These are phyloP conservation scores for Cinnamomum micranthum DNA, from an alignment of 164 flowering plant genomes.

Conservation along the genomic window DNA sequence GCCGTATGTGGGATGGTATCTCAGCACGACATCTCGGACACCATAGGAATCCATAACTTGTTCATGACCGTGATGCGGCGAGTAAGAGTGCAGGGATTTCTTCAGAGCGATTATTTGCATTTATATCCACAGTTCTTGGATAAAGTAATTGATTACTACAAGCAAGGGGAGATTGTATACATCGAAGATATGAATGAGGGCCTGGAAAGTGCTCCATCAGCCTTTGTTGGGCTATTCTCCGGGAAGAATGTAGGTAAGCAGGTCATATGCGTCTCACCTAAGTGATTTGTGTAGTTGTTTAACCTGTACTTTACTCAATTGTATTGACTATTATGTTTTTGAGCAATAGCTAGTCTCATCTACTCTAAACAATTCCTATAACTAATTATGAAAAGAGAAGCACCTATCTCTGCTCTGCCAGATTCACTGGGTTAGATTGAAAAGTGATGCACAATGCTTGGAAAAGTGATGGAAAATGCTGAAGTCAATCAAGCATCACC, in stretches of 20 bases:
- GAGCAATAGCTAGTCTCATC: neutral
- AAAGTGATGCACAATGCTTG: neutral
- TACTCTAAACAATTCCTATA: neutral
- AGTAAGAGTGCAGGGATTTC: conserved; percentile 49
- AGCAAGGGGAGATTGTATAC: conserved; percentile 52
- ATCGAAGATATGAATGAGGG: conserved; percentile 62
- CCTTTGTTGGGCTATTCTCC: conserved; percentile 48
- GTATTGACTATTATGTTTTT: neutral
- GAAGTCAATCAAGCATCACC: neutral
- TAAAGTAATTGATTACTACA: conserved; percentile 27
- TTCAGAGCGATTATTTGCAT: conserved; percentile 51
- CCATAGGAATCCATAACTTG: conserved; percentile 40
- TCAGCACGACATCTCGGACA: conserved; percentile 20
- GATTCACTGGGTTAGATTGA: neutral
- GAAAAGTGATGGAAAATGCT: neutral
- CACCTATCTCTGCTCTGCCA: neutral
- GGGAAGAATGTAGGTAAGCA: conserved; percentile 70
- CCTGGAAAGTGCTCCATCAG: conserved; percentile 55
- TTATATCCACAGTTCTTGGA: conserved; percentile 47
- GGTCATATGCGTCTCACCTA: conserved; percentile 46
- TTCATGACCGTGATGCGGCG: conserved; percentile 30
- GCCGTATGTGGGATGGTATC: conserved; percentile 70
- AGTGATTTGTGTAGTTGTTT: conserved; percentile 18
- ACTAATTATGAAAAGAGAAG: neutral
- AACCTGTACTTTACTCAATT: neutral